Base-by-base conservation (phyloP, 495 filamentous ascomycete genomes). In the Clohesyomyces aquaticus region DNA sequence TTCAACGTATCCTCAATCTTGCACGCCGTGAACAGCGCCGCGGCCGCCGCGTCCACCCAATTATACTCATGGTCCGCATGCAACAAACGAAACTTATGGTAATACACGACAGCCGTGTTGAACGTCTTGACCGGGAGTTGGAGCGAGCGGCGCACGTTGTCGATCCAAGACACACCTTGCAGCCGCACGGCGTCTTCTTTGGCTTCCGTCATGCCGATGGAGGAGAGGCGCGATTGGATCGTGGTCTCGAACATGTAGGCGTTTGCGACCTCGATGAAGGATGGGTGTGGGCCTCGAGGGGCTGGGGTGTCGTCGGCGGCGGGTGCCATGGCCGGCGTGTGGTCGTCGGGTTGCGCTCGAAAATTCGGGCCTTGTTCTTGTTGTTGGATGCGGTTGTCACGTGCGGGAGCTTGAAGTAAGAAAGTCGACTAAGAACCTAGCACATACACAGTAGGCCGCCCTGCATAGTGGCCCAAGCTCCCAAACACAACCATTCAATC, bases 1-100 rank as follows among this genome's bases (percentile, higher is more conserved):
- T 98, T 98, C 48, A 98, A 80, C 1, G 94, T 98, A 73, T 98
- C 94, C 71, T 98, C 94, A 46, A 93, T 91, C 75, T 98, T 98
- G 82, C 93, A 97, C 35, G 92, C 92, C 18, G 89, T 87, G 69
- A 98, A 93, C 28, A 98, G 79, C 27, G 90, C 86, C 12, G 94
- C 93, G 0, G 92, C 84, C 2, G 92, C 90, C 3, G 91, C 91
- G 73, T 98, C 94, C 83, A 88, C 53, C 42, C 54, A 69, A 29
- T 66, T 67, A 74, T 93, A 91, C 60, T 91, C 89, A 55, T 72
- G 83, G 63, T 90, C 88, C 16, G 86, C 81, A 72, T 93, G 91
- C 4, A 86, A 79, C 32, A 97, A 80, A 21, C 92, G 87, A 71
- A 96, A 96, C 57, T 88, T 88, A 76, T 96, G 92, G 75, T 92